A percentile compares a stretch with the other conserved stretches of the same genome.
phyloP scores from a whole-genome alignment of 202 grass and related monocot genomes.

The Schoenoplectus triqueter region DNA sequence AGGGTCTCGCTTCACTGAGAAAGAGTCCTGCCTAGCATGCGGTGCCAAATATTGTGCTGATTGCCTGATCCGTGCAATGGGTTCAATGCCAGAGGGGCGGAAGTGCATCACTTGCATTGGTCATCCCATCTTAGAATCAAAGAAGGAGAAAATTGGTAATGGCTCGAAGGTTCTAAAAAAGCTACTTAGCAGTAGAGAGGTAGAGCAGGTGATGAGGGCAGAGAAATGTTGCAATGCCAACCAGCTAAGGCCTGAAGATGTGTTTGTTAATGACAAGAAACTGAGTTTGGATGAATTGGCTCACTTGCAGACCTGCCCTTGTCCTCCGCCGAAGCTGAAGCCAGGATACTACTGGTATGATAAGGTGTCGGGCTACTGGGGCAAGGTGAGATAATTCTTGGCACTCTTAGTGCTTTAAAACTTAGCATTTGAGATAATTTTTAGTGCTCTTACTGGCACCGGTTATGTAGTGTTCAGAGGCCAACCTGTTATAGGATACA shows the following conservation, averaged over 20 bases:
- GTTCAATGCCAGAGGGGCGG: constrained; percentile 93
- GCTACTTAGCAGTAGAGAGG: constrained; percentile 62
- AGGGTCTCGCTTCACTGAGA: constrained; percentile 67
- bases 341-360: constrained; percentile 96
- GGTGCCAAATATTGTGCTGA: constrained; percentile 67
- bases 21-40: constrained; percentile 76
- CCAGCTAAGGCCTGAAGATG: constrained; percentile 69
- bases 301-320: constrained; percentile 66
- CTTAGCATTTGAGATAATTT: constrained; percentile 29
- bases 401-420: background rate
- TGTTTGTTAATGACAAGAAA: constrained; percentile 67
- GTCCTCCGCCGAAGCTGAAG: constrained; percentile 71
- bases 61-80: constrained; percentile 76
- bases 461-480: background rate
- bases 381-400: constrained; percentile 62
- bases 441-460: background rate
- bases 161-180: constrained; percentile 66
- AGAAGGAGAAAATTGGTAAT: constrained; percentile 60
- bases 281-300: constrained; percentile 65
- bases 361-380: constrained; percentile 95
- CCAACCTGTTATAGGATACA: background rate
- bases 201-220: constrained; percentile 69
- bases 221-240: constrained; percentile 75
- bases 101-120: constrained; percentile 83
- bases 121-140: constrained; percentile 56